Base-by-base conservation (phyloP, 2,329 filamentous ascomycete genomes). In the Sporothrix phasma region DNA sequence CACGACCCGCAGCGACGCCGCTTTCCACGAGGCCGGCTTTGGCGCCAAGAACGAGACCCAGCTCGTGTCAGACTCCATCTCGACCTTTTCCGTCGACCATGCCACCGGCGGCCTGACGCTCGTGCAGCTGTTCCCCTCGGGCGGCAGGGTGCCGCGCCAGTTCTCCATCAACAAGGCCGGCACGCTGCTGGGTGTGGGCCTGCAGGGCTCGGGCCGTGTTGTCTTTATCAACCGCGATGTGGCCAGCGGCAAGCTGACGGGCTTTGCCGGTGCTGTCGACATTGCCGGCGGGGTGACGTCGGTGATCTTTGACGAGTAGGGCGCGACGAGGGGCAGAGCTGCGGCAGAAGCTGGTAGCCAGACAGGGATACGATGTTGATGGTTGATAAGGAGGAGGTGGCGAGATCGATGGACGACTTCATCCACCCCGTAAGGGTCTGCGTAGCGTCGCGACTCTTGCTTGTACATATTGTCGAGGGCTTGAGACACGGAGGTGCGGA, bases 91-190 rank as follows among this genome's bases (percentile, higher is more conserved):
- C 63, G 81, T 90, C 68, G 74, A 84, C 69, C 65, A 70, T 1
- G 67, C 71, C 15, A 81, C 80, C n/a, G 88, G 87, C 6, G 76
- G 74, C 1, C 77, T 90, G 29, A 74, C 71, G 0, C 79, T 84
- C 64, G 72, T 83, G 3, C 81, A 87, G 69, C 77, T 84, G 31
- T 80, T 80, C n/a, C 79, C 87, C 0, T 81, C 85, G 0, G 86
- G 87, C 58, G 89, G 89, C 2, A 73, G 76, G 7, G 81, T 80
- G 63, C 89, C 89, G 0, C 80, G 89, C 24, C 86, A 88, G 46
- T 88, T 90, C 72, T 81, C 80, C 60, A 74, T 90, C 64, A 91
- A 88, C 73, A 79, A 79, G 66, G 81, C 80, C 11, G 88, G 88
- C 1, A 79, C 80, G 63, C 74, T 87, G 65, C 75, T 90, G 3